phyloP scores from a whole-genome alignment of 2,329 filamentous ascomycete species.

The Verticillium nonalfalfae region DNA sequence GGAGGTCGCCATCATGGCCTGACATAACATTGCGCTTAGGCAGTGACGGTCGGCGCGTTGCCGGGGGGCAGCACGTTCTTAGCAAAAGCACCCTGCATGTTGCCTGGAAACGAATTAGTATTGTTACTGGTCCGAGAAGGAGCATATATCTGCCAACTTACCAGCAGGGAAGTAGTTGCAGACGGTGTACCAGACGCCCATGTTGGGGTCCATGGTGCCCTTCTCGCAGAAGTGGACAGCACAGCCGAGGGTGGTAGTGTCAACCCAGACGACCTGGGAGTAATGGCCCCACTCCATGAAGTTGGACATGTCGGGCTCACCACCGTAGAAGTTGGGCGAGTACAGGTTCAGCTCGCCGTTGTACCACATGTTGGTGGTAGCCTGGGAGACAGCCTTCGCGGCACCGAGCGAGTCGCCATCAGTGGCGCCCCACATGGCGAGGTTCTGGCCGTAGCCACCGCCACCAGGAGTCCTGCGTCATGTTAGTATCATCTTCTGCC shows the following conservation, averaged over 20 bases:
- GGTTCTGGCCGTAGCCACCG: constrained; percentile 83
- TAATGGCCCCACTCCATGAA: constrained; percentile 60
- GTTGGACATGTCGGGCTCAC: constrained; percentile 50
- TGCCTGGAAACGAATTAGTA: constrained; percentile 32
- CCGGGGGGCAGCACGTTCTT: constrained; percentile 40
- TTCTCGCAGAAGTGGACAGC: constrained; percentile 66
- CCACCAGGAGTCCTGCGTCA: constrained; percentile 42
- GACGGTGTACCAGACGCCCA: constrained; percentile 69
- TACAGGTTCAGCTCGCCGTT: constrained; percentile 64
- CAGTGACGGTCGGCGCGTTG: constrained; percentile 21
- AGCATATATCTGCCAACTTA: constrained; percentile 33
- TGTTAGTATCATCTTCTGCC: neutral
- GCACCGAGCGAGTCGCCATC: constrained; percentile 36
- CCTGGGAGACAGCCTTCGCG: constrained; percentile 52
- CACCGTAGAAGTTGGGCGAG: constrained; percentile 51
- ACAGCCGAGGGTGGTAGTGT: constrained; percentile 29
- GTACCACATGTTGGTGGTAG: constrained; percentile 84
- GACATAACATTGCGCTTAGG: constrained; percentile 4
- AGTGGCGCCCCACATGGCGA: constrained; percentile 57
- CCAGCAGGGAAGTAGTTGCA: constrained; percentile 80
- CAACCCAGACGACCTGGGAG: constrained; percentile 36
- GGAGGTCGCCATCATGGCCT: neutral
- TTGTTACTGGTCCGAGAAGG: neutral
- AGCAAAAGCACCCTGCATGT: constrained; percentile 43
- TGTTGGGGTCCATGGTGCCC: constrained; percentile 36